Evolutionary conservation across 2,329 filamentous ascomycete genomes (phyloP), one percentile per base, ranked within the genome.

Genomic region (Arthroderma sp.): DNA sequence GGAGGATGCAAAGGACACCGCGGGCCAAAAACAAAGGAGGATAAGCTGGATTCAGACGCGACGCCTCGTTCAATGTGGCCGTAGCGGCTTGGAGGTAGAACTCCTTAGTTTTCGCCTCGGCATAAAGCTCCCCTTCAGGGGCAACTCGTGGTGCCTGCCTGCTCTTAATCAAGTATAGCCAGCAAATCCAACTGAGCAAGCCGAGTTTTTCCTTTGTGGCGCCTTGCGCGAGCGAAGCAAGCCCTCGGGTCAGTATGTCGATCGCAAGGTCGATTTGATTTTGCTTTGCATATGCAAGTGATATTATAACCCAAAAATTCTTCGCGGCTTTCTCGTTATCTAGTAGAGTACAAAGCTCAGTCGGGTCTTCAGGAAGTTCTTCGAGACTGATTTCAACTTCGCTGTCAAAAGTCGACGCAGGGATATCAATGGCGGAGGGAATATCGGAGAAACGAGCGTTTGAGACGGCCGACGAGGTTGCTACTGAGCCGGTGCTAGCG

Each of bases 231-330:
- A 86, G 78, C 54, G 83, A 85, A 49, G 75, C 74, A 54, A 85
- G 72, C 40, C 85, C 86, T 56, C 85, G 83, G 41, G 80, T 78
- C 53, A 83, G 64, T 44, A 83, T 78, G 50, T 81, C 78, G 49
- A 83, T 75, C 42, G 78, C 79, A 67, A 91, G 84, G 59, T 95
- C 88, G 50, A 91, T 78, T 67, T 94, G 94, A 59, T 82, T 81
- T 67, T 94, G 86, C 68, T 96, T 98, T 36, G 91, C 89, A 60
- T 98, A 98, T 40, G 89, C 89, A 47, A 96, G 74, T 36, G 93
- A 85, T 53, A 96, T 91, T n/a, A 86, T 89, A 73, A 98, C 89
- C 93, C 93, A 98, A 55, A 93, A 93, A 43, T 81, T 85, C 57
- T 89, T 87, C 33, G 85, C 83, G 10, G 87, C 88, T 57, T 82